Percentiles rank a stretch among this genome's conserved stretches.
phyloP scores from a whole-genome alignment of 1,284 basidiomycete genomes.

The Heterobasidion occidentale region DNA sequence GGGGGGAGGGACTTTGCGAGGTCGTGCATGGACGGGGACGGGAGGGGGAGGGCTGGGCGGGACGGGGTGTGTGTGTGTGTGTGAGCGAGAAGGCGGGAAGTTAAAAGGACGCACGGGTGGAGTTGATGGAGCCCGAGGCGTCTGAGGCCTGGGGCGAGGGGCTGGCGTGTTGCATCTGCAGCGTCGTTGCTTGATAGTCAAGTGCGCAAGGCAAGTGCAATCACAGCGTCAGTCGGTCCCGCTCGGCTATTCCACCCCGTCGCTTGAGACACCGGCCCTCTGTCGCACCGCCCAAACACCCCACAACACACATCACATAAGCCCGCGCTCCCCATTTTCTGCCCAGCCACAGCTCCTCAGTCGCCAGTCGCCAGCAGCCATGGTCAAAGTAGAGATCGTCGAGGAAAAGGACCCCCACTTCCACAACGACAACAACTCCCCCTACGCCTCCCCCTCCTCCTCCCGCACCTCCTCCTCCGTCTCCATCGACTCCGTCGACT shows the following conservation, averaged over 20 bases:
- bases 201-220: background rate
- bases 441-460: constrained; percentile 59
- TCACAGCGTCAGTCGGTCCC: constrained; percentile 3
- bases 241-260: background rate
- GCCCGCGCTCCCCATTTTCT: background rate
- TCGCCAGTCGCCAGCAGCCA: background rate
- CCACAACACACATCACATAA: background rate
- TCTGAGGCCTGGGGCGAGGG: background rate
- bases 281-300: background rate
- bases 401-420: constrained; percentile 57
- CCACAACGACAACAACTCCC: constrained; percentile 37
- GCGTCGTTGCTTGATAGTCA: background rate
- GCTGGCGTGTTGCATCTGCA: constrained; percentile 2
- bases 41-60: constrained; percentile 45
- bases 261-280: background rate
- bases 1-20: constrained; percentile 67
- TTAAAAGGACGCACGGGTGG: constrained; percentile 28
- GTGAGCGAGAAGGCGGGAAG: background rate
- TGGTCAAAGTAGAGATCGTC: constrained; percentile 81
- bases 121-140: constrained; percentile 17
- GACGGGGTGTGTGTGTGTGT: constrained; percentile 13
- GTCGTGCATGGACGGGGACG: constrained; percentile 60
- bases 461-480: constrained; percentile 60
- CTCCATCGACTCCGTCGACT: constrained; percentile 70
- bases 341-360: background rate